phyloP scores from a whole-genome alignment of 1,139 yeast genomes.

The Lodderomyces pseudojiufengensis region DNA sequence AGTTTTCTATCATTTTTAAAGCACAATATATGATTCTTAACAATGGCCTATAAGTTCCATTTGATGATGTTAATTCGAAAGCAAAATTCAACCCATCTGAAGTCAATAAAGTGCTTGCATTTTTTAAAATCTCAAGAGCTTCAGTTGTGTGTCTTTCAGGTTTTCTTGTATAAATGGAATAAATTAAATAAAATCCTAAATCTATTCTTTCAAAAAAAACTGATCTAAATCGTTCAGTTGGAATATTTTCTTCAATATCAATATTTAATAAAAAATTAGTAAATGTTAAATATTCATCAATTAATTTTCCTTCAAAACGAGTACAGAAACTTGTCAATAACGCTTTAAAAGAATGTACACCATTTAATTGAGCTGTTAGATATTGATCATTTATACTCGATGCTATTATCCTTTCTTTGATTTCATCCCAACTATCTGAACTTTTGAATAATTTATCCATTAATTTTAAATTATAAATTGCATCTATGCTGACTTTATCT shows the following conservation, averaged over 20 bases:
- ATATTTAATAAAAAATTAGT: conserved; percentile 49
- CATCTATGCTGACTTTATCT: conserved; percentile 49
- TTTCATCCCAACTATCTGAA: conserved; percentile 48
- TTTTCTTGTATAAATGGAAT: conserved; percentile 35
- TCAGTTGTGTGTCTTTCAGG: conserved; percentile 23
- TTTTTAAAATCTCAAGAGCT: conserved; percentile 38
- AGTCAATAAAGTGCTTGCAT: conserved; percentile 39
- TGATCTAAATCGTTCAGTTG: conserved; percentile 45
- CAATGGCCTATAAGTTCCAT: conserved; percentile 54
- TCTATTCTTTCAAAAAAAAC: conserved; percentile 64
- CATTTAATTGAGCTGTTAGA: conserved; percentile 62
- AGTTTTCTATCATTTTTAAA: conserved; percentile 34
- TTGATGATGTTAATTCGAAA: conserved; percentile 34
- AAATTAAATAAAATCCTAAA: conserved; percentile 61
- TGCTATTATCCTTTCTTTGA: conserved; percentile 50
- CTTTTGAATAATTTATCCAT: conserved; percentile 57
- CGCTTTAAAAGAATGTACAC: conserved; percentile 78
- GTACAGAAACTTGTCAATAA: conserved; percentile 62
- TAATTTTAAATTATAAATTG: conserved; percentile 58
- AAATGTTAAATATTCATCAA: conserved; percentile 37
- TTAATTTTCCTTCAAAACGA: conserved; percentile 31
- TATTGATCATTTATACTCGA: conserved; percentile 65
- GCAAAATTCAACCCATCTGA: conserved; percentile 47
- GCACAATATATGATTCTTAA: conserved; percentile 55
- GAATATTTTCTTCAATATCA: conserved; percentile 52